Conservation (phyloP, 805 yeast genomes). For the Henningerozyma blattae region DNA sequence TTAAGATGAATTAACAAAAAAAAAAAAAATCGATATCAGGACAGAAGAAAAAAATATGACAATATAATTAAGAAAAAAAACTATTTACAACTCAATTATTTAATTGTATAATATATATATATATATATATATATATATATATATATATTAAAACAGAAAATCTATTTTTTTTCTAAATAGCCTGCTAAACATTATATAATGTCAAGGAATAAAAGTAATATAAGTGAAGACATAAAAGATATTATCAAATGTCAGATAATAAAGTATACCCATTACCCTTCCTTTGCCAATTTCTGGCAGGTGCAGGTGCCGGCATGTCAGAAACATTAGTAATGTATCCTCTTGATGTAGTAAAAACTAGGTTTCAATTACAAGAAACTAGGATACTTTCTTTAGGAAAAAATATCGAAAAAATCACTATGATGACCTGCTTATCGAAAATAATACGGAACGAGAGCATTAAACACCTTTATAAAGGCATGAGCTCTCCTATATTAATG, state of each 20-base stretch:
- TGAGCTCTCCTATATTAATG: conserved; percentile 90
- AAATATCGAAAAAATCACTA: not conserved
- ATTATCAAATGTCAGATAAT: not conserved
- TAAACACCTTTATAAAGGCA: conserved; percentile 77
- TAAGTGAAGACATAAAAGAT: too few species aligned
- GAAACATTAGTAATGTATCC: conserved; percentile 93
- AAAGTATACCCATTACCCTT: conserved; percentile 51
- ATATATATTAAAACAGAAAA: too few species aligned
- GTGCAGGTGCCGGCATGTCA: conserved; percentile 92
- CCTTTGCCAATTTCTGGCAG: conserved; percentile 76
- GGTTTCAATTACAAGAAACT: conserved; percentile 73
- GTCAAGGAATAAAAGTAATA: too few species aligned
- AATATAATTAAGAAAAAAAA: too few species aligned
- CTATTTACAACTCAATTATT: too few species aligned
- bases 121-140: too few species aligned
- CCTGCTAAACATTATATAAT: too few species aligned
- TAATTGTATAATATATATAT: too few species aligned
- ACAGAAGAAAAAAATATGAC: too few species aligned
- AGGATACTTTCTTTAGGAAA: not conserved
- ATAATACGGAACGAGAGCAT: conserved; percentile 79
- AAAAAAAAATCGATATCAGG: too few species aligned
- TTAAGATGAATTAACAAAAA: too few species aligned
- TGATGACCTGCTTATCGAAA: conserved; percentile 67
- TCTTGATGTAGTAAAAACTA: conserved; percentile 87
- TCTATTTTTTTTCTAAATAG: too few species aligned